Evolutionary conservation across 164 flowering plant species (phyloP).

Genomic region (Berberis vulgaris): DNA sequence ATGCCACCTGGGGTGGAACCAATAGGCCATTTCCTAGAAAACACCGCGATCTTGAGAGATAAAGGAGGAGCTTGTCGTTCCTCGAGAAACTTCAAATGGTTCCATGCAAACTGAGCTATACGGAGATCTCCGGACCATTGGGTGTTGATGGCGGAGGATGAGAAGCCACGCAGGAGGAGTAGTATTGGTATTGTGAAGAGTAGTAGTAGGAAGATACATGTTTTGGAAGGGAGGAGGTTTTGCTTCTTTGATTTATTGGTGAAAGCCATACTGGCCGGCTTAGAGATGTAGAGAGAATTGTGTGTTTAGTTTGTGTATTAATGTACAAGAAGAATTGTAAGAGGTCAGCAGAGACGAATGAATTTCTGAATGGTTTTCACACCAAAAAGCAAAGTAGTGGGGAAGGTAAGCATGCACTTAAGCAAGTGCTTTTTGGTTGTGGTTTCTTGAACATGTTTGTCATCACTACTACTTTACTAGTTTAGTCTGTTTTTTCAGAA

Average conservation of each 20-base stretch:
- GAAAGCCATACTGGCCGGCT: conserved; percentile 21
- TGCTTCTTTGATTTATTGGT: conserved; percentile 33
- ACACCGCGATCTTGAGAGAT: conserved; percentile 8
- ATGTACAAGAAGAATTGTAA: too few species aligned
- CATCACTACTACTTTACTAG: too few species aligned
- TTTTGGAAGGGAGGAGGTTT: conserved; percentile 10
- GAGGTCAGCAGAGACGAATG: too few species aligned
- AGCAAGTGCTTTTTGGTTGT: too few species aligned
- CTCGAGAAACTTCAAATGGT: conserved; percentile 35
- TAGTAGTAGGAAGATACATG: conserved; percentile 49
- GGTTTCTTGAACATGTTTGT: too few species aligned
- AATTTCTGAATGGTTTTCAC: too few species aligned
- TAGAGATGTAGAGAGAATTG: too few species aligned
- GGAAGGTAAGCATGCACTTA: too few species aligned
- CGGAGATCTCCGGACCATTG: conserved; percentile 71
- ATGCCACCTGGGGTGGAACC: conserved; percentile 51
- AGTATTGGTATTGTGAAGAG: conserved; percentile 62
- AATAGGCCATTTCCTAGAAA: conserved; percentile 39
- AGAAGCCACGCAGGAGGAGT: conserved; percentile 42
- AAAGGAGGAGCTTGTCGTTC: conserved; percentile 14
- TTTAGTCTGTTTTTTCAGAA: too few species aligned
- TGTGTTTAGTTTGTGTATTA: too few species aligned
- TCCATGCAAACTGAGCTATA: conserved; percentile 69
- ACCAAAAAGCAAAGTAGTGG: too few species aligned
- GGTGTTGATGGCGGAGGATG: conserved; percentile 15